Evolutionary conservation across 306 rosid species (phyloP).

Genomic region (Abrus precatorius): DNA sequence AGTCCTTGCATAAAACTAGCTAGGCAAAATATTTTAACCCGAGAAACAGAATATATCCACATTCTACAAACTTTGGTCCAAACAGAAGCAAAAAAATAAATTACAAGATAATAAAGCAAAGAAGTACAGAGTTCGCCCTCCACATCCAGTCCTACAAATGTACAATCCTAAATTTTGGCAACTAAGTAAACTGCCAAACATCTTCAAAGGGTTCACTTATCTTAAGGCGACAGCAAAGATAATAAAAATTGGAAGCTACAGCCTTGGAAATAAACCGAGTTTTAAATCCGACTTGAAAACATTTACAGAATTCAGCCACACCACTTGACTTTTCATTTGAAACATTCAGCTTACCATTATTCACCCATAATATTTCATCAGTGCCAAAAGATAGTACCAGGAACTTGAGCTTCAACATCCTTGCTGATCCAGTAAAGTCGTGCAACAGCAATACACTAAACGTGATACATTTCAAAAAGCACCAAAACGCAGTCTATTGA

Average conservation of each 20-base stretch:
- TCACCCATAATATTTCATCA: slow-evolving; percentile 26
- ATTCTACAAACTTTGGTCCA: slow-evolving; percentile 36
- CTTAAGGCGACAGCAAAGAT: slow-evolving; percentile 51
- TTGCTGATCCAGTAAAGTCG: slow-evolving; percentile 39
- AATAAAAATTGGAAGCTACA: slow-evolving; percentile 51
- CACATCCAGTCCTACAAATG: slow-evolving; percentile 49
- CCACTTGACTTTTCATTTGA: slow-evolving; percentile 29
- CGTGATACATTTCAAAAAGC: slow-evolving; percentile 12
- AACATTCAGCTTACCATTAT: slow-evolving; percentile 43
- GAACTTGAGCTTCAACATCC: slow-evolving; percentile 14
- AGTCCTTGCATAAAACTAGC: background rate
- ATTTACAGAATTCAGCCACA: background rate
- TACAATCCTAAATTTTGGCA: slow-evolving; percentile 35
- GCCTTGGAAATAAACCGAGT: slow-evolving; percentile 29
- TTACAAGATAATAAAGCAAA: slow-evolving; percentile 48
- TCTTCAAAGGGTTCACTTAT: slow-evolving; percentile 56
- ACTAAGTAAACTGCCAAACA: slow-evolving; percentile 44
- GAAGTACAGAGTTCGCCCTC: slow-evolving; percentile 38
- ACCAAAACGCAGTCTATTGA: slow-evolving; percentile 4
- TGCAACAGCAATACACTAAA: slow-evolving; percentile 26
- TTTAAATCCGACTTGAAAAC: slow-evolving; percentile 23
- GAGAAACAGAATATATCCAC: slow-evolving; percentile 34
- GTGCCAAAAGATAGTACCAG: slow-evolving; percentile 46
- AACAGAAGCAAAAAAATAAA: slow-evolving; percentile 29
- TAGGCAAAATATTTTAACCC: slow-evolving; percentile 38